Evolutionary conservation across 805 yeast genomes (phyloP), one percentile per base, ranked within the genome.

Genomic region (Saturnispora bothae): DNA sequence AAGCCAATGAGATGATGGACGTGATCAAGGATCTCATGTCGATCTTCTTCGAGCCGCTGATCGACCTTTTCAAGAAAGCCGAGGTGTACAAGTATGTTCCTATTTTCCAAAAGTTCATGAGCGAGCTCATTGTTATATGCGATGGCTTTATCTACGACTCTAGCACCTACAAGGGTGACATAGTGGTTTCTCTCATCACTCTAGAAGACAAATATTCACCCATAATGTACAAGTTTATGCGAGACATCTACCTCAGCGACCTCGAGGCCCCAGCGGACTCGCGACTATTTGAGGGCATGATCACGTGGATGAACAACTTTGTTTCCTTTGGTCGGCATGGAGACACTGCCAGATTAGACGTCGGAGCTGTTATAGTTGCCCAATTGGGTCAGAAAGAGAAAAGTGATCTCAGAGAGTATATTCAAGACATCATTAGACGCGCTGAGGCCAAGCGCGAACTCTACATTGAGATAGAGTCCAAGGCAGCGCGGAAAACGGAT

Each of bases 221-320:
- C 40, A 66, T 78, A 10, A 67, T 83, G 34, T 83, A 83, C 64
- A 63, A 63, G 38, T 92, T 89, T 51, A 66, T 89, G 41, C 89
- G 84, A 52, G 77, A 81, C 38, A 72, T 86, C n/a, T 86, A 88
- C 56, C 44, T 68, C n/a, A 75, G 82, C 45, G 97, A 89, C 52
- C 65, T 74, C 27, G 71, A 72, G 12, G 33, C 40, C 20, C 31
- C 31, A n/a, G 31, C 9, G 19, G 39, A 34, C n/a, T 45, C 42
- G 15, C 42, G 54, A 4, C 60, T 89, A 4, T 89, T 89, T 59
- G 74, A 77, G 36, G 76, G 76, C 4, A 60, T 92, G 37, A 68
- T 84, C 32, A 57, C 57, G 5, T 89, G 96, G 96, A 65, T 84
- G 32, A 75, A 81, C 42, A 62, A 66, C 15, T 74, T 85, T 37